Percentiles rank a stretch among this genome's conserved stretches.
These are phyloP conservation scores for Sordariomycetes sp. DNA, from an alignment of 2,329 filamentous ascomycete genomes.

Conservation along the genomic window DNA sequence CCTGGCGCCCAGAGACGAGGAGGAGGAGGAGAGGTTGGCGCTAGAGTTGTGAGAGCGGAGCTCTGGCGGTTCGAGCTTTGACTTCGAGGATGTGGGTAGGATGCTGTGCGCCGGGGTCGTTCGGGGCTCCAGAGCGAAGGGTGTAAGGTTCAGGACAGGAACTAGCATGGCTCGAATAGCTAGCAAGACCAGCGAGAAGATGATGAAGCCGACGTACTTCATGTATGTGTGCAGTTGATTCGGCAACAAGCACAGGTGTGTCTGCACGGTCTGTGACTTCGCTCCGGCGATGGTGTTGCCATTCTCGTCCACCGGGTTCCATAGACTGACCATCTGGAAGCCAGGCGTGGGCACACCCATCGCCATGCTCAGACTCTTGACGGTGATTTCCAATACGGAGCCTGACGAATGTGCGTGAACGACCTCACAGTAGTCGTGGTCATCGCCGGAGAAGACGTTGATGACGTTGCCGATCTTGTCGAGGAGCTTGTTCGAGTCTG, in stretches of 20 bases:
- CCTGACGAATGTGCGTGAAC: constrained; percentile 57
- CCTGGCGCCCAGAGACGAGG: constrained; percentile 12
- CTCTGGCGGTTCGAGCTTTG: constrained; percentile 37
- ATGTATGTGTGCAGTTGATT: constrained; percentile 81
- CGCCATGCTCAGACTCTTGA: constrained; percentile 91
- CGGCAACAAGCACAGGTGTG: constrained; percentile 81
- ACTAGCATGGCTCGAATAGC: constrained; percentile 47
- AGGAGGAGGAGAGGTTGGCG: constrained; percentile 15
- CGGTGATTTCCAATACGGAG: constrained; percentile 93
- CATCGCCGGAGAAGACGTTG: constrained; percentile 89
- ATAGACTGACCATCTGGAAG: constrained; percentile 81
- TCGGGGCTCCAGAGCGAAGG: constrained; percentile 42
- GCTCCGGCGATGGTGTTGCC: constrained; percentile 36
- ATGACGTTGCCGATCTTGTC: constrained; percentile 71
- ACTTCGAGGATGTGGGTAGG: constrained; percentile 35
- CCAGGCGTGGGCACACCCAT: constrained; percentile 89
- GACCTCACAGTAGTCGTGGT: constrained; percentile 96
- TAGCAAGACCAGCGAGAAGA: constrained; percentile 40
- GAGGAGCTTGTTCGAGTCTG: constrained; percentile 67
- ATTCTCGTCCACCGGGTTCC: constrained; percentile 71
- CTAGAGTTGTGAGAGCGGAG: background rate
- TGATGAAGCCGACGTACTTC: constrained; percentile 59
- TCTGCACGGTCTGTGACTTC: constrained; percentile 60
- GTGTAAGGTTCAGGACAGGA: constrained; percentile 41
- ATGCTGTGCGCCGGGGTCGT: constrained; percentile 14